phyloP scores from a whole-genome alignment of 768 basidiomycete genomes.

The Gymnopilus junonius region DNA sequence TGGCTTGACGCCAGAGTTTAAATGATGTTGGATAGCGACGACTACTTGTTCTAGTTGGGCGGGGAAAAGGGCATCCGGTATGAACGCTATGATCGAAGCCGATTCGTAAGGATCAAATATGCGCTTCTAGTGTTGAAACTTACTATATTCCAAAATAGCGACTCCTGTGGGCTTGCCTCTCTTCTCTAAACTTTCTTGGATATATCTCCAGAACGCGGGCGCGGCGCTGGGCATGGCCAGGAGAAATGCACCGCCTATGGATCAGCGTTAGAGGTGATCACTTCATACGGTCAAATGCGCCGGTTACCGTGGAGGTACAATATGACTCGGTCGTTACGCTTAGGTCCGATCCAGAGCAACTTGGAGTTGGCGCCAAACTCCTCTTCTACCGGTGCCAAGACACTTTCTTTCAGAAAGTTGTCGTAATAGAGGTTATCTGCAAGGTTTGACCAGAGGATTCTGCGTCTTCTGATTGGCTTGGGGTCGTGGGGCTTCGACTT shows the following conservation, averaged over 20 bases:
- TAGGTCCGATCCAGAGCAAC: slow-evolving; percentile 32
- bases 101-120: background rate
- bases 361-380: slow-evolving; percentile 23
- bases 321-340: slow-evolving; percentile 27
- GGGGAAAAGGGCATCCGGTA: slow-evolving; percentile 40
- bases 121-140: background rate
- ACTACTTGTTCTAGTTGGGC: slow-evolving; percentile 35
- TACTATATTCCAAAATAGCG: slow-evolving; percentile 26
- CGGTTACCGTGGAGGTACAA: slow-evolving; percentile 29
- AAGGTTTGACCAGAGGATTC: no score
- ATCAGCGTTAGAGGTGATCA: background rate
- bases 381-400: background rate
- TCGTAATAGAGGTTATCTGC: no score
- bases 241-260: slow-evolving; percentile 21
- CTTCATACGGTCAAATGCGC: background rate
- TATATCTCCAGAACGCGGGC: slow-evolving; percentile 25
- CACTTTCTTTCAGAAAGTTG: slow-evolving; percentile 12
- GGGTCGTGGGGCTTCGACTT: no score
- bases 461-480: no score
- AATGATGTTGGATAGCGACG: slow-evolving; percentile 35
- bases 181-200: slow-evolving; percentile 22
- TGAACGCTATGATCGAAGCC: slow-evolving; percentile 27
- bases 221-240: slow-evolving; percentile 13
- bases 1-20: slow-evolving; percentile 32
- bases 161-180: slow-evolving; percentile 16